Evolutionary conservation across 2,329 filamentous ascomycete genomes (phyloP).

Genomic region (Apiospora hydei): DNA sequence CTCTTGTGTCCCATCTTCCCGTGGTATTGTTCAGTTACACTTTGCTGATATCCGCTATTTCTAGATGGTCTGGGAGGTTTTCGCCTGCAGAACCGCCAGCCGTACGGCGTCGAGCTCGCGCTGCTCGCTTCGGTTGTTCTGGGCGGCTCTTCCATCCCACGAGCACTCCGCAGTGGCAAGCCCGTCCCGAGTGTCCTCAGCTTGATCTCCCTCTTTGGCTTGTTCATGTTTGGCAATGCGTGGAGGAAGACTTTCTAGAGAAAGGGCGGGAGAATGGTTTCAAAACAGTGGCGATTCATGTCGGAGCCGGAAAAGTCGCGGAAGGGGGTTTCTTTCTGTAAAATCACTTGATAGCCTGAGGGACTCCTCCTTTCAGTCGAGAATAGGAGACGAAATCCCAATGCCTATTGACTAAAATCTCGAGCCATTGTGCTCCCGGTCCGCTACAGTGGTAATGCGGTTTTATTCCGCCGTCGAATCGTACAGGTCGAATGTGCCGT

Average conservation of each 20-base stretch:
- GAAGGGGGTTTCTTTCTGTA: background rate
- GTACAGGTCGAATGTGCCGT: slow-evolving; percentile 20
- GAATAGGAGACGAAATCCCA: background rate
- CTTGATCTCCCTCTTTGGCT: slow-evolving; percentile 78
- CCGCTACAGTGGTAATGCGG: background rate
- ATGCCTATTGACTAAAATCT: slow-evolving; percentile 10
- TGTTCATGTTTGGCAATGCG: slow-evolving; percentile 81
- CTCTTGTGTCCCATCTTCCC: background rate
- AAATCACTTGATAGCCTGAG: background rate
- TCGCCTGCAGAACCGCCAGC: slow-evolving; percentile 75
- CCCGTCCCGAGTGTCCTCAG: slow-evolving; percentile 84
- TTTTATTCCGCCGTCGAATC: background rate
- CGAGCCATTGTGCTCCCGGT: background rate
- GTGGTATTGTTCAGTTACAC: background rate
- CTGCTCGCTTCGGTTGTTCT: slow-evolving; percentile 87
- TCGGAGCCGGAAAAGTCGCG: background rate
- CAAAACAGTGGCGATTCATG: background rate
- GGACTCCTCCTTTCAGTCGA: background rate
- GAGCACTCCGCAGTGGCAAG: slow-evolving; percentile 84
- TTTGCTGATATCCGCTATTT: background rate
- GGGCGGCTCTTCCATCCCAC: slow-evolving; percentile 82
- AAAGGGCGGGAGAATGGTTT: background rate
- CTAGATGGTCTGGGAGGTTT: slow-evolving; percentile 80
- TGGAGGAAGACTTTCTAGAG: slow-evolving; percentile 49
- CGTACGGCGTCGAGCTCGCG: slow-evolving; percentile 89